Conservation (phyloP, 2,329 filamentous ascomycete genomes). For the Talaromyces piceae region DNA sequence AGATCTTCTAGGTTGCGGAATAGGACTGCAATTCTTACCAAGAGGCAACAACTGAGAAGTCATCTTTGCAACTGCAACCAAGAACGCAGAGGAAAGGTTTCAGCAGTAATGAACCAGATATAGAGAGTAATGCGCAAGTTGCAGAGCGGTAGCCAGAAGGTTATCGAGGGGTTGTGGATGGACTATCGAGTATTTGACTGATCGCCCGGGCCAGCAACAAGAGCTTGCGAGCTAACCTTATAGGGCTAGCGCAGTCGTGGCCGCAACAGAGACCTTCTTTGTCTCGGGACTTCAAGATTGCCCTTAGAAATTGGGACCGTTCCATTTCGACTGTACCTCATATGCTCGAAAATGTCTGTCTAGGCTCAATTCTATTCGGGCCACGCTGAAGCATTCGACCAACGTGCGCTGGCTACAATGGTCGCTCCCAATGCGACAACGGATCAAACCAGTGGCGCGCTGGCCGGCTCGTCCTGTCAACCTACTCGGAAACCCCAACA, state of each 20-base stretch:
- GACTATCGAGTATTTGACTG: background rate
- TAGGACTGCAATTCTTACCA: constrained; percentile 39
- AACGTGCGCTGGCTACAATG: background rate
- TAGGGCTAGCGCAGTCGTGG: constrained; percentile 3
- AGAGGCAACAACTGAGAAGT: constrained; percentile 67
- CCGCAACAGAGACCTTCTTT: background rate
- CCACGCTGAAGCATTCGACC: background rate
- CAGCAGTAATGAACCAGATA: background rate
- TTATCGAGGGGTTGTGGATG: background rate
- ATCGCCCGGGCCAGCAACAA: background rate
- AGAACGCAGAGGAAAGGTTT: background rate
- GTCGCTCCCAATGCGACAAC: constrained; percentile 7
- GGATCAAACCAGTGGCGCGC: constrained; percentile 4
- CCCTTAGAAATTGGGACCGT: background rate
- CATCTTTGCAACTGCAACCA: constrained; percentile 39
- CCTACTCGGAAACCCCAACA: constrained; percentile 1
- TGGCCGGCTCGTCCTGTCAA: constrained; percentile 8
- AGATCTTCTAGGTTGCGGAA: background rate
- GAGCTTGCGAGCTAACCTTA: background rate
- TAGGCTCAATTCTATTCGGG: background rate
- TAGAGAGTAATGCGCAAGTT: background rate
- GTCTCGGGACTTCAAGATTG: background rate
- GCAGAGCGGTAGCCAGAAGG: background rate
- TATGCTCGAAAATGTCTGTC: background rate
- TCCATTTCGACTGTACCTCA: background rate